Evolutionary conservation across 345 rosid species (phyloP), one percentile per base, ranked within the genome.

Genomic region (Geranium rotundifolium): DNA sequence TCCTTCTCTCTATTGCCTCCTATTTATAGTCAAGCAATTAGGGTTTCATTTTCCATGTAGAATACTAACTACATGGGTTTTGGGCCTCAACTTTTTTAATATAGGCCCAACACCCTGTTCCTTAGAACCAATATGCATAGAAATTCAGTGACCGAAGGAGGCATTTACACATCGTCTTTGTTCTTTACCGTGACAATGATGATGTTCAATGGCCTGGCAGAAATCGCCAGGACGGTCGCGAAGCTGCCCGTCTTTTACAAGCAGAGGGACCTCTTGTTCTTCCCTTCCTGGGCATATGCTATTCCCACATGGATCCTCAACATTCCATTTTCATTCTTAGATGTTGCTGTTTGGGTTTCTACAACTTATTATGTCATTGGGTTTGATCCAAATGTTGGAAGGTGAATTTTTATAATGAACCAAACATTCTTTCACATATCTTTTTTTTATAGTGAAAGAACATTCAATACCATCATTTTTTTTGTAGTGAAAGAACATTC

Each of bases 231-330:
- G 77, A 73, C 81, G 18, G 31, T 81, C 17, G 60, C 61, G 7
- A 81, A 76, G 69, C 82, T 81, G 64, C 82, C 78, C n/a, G 81
- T 81, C 46, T 76, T 81, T 31, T 81, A 76, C 73, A 81, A 81
- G 65, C 85, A 81, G 70, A 75, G 82, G 59, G 81, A 78, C 17
- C 73, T 78, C 49, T 60, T 69, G 15, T 81, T 81, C 77, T 81
- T 55, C 63, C 85, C 85, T 17, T 17, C 80, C 8, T 78, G 82
- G 85, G 74, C 73, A 5, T 81, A 71, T 60, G 56, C 85, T 66
- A 50, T 81, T 54, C 85, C 82, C 7, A 31, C 70, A n/a, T 81
- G 85, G 85, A 69, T 81, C 63, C 72, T 81, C 13, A 73, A 78
- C 67, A 69, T 75, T 29, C 82, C 85, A 0, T 29, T 81, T 30